A percentile compares a stretch with the other conserved stretches of the same genome.
Conservation (phyloP, 768 basidiomycete species). For the Mycena olivaceomarginata region DNA sequence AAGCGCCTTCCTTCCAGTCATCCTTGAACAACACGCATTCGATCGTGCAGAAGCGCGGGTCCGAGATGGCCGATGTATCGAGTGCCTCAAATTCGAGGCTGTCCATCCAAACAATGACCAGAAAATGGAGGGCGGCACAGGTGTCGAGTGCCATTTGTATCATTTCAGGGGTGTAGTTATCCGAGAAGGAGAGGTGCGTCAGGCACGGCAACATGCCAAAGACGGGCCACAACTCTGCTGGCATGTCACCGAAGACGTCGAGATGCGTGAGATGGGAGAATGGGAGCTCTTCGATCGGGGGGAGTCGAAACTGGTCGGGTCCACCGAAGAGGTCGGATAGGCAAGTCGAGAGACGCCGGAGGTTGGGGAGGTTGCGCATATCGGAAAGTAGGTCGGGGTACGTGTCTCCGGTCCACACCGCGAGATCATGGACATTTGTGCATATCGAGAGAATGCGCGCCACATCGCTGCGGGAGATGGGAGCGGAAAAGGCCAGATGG, state of each 20-base stretch:
- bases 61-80: slow-evolving; percentile 9
- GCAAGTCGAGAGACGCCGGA: slow-evolving; percentile 30
- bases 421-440: slow-evolving; percentile 27
- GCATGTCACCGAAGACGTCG: slow-evolving; percentile 29
- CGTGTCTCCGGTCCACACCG: slow-evolving; percentile 35
- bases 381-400: slow-evolving; percentile 22
- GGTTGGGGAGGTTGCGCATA: slow-evolving; percentile 21
- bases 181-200: slow-evolving; percentile 32
- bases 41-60: slow-evolving; percentile 34
- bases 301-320: not conserved
- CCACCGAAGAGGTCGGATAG: slow-evolving; percentile 27
- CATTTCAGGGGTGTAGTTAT: not conserved
- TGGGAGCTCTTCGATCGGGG: not conserved
- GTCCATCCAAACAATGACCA: slow-evolving; percentile 25
- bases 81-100: not conserved
- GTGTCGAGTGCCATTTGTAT: not conserved
- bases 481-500: slow-evolving; percentile 24
- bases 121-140: slow-evolving; percentile 12
- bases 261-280: slow-evolving; percentile 35
- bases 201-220: slow-evolving; percentile 27
- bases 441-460: slow-evolving; percentile 28
- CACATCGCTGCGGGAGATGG: not conserved
- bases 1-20: slow-evolving; percentile 34
- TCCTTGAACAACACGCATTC: not conserved
- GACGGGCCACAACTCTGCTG: slow-evolving; percentile 14